phyloP scores from a whole-genome alignment of 768 basidiomycete genomes.

The Panaeolus papilionaceus region DNA sequence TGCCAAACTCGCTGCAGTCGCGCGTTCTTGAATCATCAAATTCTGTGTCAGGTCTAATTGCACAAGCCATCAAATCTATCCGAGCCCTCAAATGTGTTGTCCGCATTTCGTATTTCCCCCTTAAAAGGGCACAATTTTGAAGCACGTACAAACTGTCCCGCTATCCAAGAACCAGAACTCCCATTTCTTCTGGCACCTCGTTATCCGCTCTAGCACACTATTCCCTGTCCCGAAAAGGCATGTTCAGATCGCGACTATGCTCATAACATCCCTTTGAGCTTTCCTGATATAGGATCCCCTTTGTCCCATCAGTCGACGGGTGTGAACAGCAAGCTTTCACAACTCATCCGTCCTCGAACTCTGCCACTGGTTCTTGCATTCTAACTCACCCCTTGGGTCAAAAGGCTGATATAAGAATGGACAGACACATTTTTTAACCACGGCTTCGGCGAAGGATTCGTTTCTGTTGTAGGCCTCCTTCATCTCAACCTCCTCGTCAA shows the following conservation, averaged over 20 bases:
- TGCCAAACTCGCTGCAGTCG: slow-evolving; percentile 30
- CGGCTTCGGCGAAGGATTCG: slow-evolving; percentile 41
- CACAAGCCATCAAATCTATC: slow-evolving; percentile 37
- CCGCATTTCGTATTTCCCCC: slow-evolving; percentile 36
- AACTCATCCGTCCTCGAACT: slow-evolving; percentile 41
- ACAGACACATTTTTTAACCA: slow-evolving; percentile 39
- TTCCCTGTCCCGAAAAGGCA: slow-evolving; percentile 47
- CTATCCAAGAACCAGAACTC: slow-evolving; percentile 13
- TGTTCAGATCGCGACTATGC: slow-evolving; percentile 46
- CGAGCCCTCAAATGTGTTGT: slow-evolving; percentile 34
- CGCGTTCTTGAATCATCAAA: slow-evolving; percentile 36
- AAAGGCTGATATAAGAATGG: slow-evolving; percentile 54
- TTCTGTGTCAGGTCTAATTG: slow-evolving; percentile 32
- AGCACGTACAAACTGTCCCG: background rate
- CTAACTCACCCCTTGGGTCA: slow-evolving; percentile 44
- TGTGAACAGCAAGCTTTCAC: slow-evolving; percentile 35
- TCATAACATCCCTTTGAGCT: slow-evolving; percentile 49
- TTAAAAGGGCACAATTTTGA: slow-evolving; percentile 30
- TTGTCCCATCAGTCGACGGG: slow-evolving; percentile 47
- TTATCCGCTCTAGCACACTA: slow-evolving; percentile 36
- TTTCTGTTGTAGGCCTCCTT: slow-evolving; percentile 44
- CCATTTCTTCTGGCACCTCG: slow-evolving; percentile 24
- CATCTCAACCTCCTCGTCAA: slow-evolving; percentile 30
- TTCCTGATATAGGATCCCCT: slow-evolving; percentile 57
- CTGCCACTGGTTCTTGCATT: slow-evolving; percentile 43